Percentiles rank a stretch among this genome's conserved stretches.
Conservation (phyloP, 768 basidiomycete genomes). For the Naganishia kalamii region DNA sequence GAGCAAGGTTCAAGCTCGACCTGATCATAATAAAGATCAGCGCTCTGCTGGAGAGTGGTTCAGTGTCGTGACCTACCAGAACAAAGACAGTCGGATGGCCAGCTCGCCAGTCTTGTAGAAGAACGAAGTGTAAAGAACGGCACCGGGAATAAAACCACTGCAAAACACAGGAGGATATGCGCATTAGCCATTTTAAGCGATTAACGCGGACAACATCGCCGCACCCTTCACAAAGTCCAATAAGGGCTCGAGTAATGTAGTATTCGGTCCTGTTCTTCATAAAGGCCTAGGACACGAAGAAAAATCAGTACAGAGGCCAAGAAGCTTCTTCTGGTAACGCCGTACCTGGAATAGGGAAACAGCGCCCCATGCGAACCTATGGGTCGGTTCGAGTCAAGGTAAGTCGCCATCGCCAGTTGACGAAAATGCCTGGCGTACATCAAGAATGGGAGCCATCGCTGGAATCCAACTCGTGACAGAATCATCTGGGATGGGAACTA, state of each 20-base stretch:
- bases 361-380: slow-evolving; percentile 11
- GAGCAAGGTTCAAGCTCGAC: slow-evolving; percentile 18
- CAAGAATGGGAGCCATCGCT: slow-evolving; percentile 25
- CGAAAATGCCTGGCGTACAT: neutral
- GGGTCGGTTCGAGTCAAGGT: neutral
- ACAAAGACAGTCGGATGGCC: slow-evolving; percentile 22
- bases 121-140: slow-evolving; percentile 8
- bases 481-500: slow-evolving; percentile 26
- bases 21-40: neutral
- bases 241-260: slow-evolving; percentile 26
- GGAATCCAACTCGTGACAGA: slow-evolving; percentile 19
- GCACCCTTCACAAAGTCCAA: slow-evolving; percentile 14
- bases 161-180: too few species aligned
- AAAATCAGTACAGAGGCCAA: neutral
- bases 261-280: slow-evolving; percentile 20
- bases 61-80: slow-evolving; percentile 13
- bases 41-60: neutral
- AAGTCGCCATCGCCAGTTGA: too few species aligned
- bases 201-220: neutral
- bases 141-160: slow-evolving; percentile 22
- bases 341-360: slow-evolving; percentile 15
- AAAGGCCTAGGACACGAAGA: slow-evolving; percentile 6
- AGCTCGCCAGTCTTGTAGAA: slow-evolving; percentile 22
- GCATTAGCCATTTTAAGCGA: neutral
- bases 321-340: too few species aligned